A percentile compares a stretch with the other conserved stretches of the same genome.
phyloP scores from a whole-genome alignment of 2,329 filamentous ascomycete genomes.

The Chaetomium sp. region DNA sequence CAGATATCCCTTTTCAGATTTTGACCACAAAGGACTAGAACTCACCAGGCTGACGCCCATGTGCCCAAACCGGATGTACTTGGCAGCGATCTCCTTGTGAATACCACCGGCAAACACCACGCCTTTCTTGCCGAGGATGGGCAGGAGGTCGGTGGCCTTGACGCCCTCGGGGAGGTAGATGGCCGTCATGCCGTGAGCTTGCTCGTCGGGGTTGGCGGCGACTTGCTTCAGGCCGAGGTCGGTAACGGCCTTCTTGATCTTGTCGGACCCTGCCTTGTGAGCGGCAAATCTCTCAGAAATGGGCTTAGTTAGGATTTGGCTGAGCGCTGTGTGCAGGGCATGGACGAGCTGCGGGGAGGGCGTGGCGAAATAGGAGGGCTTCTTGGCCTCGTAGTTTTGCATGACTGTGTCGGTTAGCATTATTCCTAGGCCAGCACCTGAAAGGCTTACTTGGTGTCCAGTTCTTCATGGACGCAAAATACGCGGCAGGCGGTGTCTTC shows the following conservation, averaged over 20 bases:
- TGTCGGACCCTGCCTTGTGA: slow-evolving; percentile 78
- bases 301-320: slow-evolving; percentile 79
- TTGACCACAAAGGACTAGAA: slow-evolving; percentile 31
- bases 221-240: slow-evolving; percentile 86
- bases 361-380: slow-evolving; percentile 96
- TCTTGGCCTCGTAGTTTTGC: slow-evolving; percentile 98
- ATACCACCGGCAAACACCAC: slow-evolving; percentile 94
- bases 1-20: slow-evolving; percentile 13
- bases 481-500: slow-evolving; percentile 79
- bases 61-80: slow-evolving; percentile 94
- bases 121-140: slow-evolving; percentile 80
- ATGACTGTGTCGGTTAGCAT: slow-evolving; percentile 63
- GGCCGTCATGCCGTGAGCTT: slow-evolving; percentile 97
- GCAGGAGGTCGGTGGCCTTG: slow-evolving; percentile 78
- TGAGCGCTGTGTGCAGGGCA: slow-evolving; percentile 86
- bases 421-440: background rate
- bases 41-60: slow-evolving; percentile 90
- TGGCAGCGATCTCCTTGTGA: slow-evolving; percentile 91
- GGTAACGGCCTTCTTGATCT: slow-evolving; percentile 79
- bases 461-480: slow-evolving; percentile 97
- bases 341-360: slow-evolving; percentile 92
- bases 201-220: slow-evolving; percentile 80
- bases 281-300: slow-evolving; percentile 79
- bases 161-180: slow-evolving; percentile 90
- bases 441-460: slow-evolving; percentile 78